Evolutionary conservation across 768 basidiomycete genomes (phyloP), one percentile per base, ranked within the genome.

Genomic region (Mycena metata): DNA sequence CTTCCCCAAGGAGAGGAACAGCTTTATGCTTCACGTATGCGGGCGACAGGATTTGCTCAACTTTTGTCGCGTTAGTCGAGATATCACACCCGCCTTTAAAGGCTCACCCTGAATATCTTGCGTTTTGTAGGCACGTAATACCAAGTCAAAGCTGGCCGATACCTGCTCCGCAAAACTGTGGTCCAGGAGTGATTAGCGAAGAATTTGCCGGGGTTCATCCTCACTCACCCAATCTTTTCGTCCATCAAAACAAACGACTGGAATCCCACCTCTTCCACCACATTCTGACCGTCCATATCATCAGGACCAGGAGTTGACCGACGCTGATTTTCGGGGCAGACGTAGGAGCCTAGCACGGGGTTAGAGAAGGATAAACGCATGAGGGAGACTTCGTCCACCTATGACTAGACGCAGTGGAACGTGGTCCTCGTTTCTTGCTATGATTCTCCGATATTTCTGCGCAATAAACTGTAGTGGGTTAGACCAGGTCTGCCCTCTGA

Each of bases 131-230:
- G 39, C 39, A 12, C 54, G 54, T 36, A 56, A 12, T 9, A 41
- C 24, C 54, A 56, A 41, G 54, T 56, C 54, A 21, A 56, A 41
- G 39, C 54, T 56, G 21, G 54, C 54, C 13, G 54, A 56, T 41
- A 56, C 5, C 39, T 41, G 2, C 54, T 56, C n/a, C 3, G 7
- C 36, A 41, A 42, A 42, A 6, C 54, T 56, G n/a, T 1, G 5
- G 36, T 56, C 1, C 54, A 56, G 3, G 6, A 30, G 3, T 30
- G 39, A 11, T 17, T n/a, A 17, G 36, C 41, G 16, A 56, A 23
- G 11, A 39, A n/a, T 15, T 42, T 9, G 23, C 19, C 39, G 11
- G 15, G 23, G 13, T 16, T 39, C 11, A 56, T 56, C 1, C n/a
- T 42, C 36, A 56, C 54, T 17, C 24, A 56, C 54, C 15, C 3